Evolutionary conservation across 2,329 filamentous ascomycete genomes (phyloP).

Genomic region (Plenodomus tracheiphilus): DNA sequence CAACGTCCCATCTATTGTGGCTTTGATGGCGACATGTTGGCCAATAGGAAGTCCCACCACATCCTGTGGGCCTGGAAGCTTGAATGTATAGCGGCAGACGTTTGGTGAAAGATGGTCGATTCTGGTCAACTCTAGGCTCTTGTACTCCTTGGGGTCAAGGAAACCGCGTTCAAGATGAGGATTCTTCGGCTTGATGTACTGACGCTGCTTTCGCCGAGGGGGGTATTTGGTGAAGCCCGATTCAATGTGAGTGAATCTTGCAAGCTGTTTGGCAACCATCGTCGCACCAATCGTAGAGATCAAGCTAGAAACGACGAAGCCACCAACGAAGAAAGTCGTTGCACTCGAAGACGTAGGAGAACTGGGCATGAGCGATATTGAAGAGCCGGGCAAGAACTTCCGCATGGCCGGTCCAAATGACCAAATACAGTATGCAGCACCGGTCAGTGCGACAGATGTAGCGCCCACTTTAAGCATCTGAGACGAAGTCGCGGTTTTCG

Average conservation of each 20-base stretch:
- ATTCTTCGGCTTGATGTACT: not conserved
- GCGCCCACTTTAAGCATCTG: not conserved
- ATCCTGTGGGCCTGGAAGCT: slow-evolving; percentile 21
- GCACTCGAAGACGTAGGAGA: not conserved
- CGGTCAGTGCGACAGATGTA: not conserved
- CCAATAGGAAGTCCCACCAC: slow-evolving; percentile 42
- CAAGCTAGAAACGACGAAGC: slow-evolving; percentile 3
- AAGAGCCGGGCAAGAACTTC: not conserved
- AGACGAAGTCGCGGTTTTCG: not conserved
- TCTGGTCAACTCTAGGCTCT: not conserved
- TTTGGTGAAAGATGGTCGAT: slow-evolving; percentile 20
- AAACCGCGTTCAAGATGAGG: not conserved
- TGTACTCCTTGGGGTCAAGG: not conserved
- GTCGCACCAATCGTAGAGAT: not conserved
- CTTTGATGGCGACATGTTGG: slow-evolving; percentile 40
- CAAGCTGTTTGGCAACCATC: slow-evolving; percentile 6
- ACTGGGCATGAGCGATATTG: not conserved
- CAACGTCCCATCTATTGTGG: slow-evolving; percentile 68
- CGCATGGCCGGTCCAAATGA: not conserved
- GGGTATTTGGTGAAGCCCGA: not conserved
- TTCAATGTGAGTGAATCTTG: slow-evolving; percentile 3
- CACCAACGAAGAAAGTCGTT: slow-evolving; percentile 2
- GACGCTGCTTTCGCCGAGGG: not conserved
- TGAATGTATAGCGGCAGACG: slow-evolving; percentile 30
- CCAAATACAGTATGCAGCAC: not conserved